Conservation (phyloP, 2,329 filamentous ascomycete genomes). For the Fusarium foetens region DNA sequence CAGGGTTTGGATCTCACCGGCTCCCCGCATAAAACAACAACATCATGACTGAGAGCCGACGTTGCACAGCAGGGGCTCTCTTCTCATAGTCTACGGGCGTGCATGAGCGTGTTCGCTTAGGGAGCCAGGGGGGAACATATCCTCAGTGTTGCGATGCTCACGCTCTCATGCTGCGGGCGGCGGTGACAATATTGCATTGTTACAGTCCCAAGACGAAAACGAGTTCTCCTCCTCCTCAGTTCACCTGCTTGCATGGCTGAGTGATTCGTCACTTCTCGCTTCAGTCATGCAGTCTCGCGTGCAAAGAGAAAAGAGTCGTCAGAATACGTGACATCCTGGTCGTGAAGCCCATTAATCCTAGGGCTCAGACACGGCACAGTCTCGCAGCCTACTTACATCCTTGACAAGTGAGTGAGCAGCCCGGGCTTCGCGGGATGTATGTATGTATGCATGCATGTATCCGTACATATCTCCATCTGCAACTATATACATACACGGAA, state of each 20-base stretch:
- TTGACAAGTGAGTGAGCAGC: constrained; percentile 4
- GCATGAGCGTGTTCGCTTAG: constrained; percentile 21
- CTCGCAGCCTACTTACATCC: constrained; percentile 14
- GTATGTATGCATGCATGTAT: constrained; percentile 1
- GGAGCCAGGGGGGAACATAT: background rate
- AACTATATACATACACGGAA: constrained; percentile 2
- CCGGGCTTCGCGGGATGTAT: background rate
- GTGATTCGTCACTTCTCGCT: constrained; percentile 36
- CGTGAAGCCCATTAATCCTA: constrained; percentile 14
- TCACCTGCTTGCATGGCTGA: constrained; percentile 9
- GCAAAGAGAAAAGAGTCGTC: constrained; percentile 24
- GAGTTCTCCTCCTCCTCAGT: background rate
- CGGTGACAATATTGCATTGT: constrained; percentile 9
- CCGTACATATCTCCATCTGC: background rate
- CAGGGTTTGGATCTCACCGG: constrained; percentile 25
- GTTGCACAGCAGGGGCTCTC: constrained; percentile 37
- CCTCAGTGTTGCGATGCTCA: background rate
- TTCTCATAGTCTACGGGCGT: constrained; percentile 7
- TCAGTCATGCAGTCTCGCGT: constrained; percentile 18
- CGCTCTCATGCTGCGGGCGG: constrained; percentile 10
- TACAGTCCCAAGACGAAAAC: constrained; percentile 14
- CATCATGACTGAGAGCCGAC: constrained; percentile 20
- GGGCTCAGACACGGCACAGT: constrained; percentile 29
- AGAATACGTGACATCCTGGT: constrained; percentile 23
- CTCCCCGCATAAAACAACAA: constrained; percentile 34